Evolutionary conservation across 2,329 filamentous ascomycete genomes (phyloP).

Genomic region (Colletotrichum kahawae): DNA sequence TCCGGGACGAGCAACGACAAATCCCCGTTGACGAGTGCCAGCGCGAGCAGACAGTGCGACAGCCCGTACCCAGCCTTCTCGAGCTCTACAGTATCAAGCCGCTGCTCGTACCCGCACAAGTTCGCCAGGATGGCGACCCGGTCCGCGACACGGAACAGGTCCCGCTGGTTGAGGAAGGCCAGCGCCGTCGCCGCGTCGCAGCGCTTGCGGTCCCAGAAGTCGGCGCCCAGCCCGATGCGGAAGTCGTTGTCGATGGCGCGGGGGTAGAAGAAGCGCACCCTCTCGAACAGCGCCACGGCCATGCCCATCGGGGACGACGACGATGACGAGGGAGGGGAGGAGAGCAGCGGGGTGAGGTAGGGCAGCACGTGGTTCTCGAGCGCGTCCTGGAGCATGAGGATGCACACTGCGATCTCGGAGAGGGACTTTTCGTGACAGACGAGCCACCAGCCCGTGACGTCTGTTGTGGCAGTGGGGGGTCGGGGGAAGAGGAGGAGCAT

Average conservation of each 20-base stretch:
- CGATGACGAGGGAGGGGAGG: rapidly evolving
- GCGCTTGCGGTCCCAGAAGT: background rate
- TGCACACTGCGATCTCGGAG: background rate
- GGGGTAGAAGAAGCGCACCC: background rate
- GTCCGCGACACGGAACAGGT: background rate
- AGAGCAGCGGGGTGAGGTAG: background rate
- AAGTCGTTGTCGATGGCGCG: background rate
- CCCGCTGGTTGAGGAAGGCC: background rate
- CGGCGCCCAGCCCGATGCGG: background rate
- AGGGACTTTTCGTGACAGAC: background rate
- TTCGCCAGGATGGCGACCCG: background rate
- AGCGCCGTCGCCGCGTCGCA: background rate
- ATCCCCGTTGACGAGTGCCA: background rate
- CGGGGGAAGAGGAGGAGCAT: background rate
- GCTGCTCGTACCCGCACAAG: background rate
- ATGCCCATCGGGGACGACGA: background rate
- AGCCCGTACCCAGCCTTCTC: background rate
- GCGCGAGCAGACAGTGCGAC: background rate
- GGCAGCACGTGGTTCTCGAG: background rate
- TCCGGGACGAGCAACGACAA: background rate
- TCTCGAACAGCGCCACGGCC: background rate
- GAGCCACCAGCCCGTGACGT: background rate
- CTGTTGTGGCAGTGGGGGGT: too few relatives aligned
- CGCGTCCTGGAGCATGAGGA: background rate
- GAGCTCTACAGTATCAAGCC: background rate